Evolutionary conservation across 2,329 filamentous ascomycete species (phyloP).

Genomic region (Colletotrichum musicola): DNA sequence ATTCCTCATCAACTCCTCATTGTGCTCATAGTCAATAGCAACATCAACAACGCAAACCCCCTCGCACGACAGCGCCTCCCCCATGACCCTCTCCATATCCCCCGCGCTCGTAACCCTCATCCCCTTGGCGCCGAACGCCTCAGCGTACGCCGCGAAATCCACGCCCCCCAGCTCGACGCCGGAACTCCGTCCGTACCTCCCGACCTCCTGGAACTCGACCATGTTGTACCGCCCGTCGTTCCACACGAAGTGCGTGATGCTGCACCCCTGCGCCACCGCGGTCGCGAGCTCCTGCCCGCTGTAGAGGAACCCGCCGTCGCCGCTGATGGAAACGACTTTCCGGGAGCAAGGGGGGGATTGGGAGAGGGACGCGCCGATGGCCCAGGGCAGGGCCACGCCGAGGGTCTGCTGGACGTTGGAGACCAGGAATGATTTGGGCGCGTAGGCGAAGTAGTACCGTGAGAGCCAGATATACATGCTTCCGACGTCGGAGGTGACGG

Average conservation of each 20-base stretch:
- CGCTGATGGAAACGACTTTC: slow-evolving; percentile 59
- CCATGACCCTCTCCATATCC: slow-evolving; percentile 58
- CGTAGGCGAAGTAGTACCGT: slow-evolving; percentile 58
- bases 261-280: slow-evolving; percentile 59
- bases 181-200: slow-evolving; percentile 60
- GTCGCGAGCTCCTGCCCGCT: slow-evolving; percentile 59
- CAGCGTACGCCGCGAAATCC: slow-evolving; percentile 61
- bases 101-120: slow-evolving; percentile 53
- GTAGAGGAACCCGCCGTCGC: slow-evolving; percentile 64
- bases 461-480: slow-evolving; percentile 64
- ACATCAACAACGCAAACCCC: slow-evolving; percentile 61
- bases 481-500: slow-evolving; percentile 59
- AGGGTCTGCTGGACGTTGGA: slow-evolving; percentile 64
- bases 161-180: slow-evolving; percentile 60
- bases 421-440: slow-evolving; percentile 58
- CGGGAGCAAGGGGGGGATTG: slow-evolving; percentile 56
- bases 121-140: slow-evolving; percentile 60
- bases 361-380: slow-evolving; percentile 58
- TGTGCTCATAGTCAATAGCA: slow-evolving; percentile 58
- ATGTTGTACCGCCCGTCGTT: slow-evolving; percentile 64
- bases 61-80: slow-evolving; percentile 55
- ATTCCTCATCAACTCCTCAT: slow-evolving; percentile 54
- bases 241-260: slow-evolving; percentile 64
- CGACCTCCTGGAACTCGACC: slow-evolving; percentile 64
- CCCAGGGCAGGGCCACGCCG: slow-evolving; percentile 61